Conservation (phyloP, 2,329 filamentous ascomycete species). For the Gaeumannomyces tritici region DNA sequence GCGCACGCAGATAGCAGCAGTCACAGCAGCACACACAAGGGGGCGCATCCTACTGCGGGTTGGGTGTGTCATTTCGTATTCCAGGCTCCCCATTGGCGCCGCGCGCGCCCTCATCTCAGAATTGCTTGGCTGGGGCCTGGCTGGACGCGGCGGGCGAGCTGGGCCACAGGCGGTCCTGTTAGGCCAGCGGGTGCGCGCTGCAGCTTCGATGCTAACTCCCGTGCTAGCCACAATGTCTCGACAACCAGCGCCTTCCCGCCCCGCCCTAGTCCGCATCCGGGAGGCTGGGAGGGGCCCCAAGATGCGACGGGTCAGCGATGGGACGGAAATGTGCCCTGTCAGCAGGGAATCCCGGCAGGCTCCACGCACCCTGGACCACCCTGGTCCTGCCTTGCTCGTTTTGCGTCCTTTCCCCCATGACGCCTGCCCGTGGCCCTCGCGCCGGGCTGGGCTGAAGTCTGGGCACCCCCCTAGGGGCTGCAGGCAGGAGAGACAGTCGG, state of each 20-base stretch:
- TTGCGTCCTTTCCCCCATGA: not conserved
- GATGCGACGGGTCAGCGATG: not conserved
- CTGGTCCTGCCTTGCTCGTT: not conserved
- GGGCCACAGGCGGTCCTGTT: not conserved
- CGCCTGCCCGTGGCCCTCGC: no score
- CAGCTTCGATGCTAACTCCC: not conserved
- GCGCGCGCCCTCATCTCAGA: not conserved
- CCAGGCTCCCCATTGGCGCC: not conserved
- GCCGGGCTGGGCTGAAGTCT: not conserved
- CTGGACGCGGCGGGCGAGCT: not conserved
- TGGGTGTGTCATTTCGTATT: not conserved
- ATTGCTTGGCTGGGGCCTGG: not conserved
- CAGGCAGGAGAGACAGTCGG: not conserved
- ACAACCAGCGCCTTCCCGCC: not conserved
- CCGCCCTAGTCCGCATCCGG: not conserved
- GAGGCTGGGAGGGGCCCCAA: not conserved
- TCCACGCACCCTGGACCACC: not conserved
- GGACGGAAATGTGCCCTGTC: not conserved
- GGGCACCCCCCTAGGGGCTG: not conserved
- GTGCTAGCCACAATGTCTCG: not conserved
- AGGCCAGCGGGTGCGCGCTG: not conserved
- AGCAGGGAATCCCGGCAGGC: not conserved
- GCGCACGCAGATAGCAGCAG: not conserved
- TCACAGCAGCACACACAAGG: not conserved
- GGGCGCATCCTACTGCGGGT: not conserved